These are phyloP conservation scores for Cryptococcus wingfieldii DNA, from an alignment of 1,284 basidiomycete species.

Conservation along the genomic window DNA sequence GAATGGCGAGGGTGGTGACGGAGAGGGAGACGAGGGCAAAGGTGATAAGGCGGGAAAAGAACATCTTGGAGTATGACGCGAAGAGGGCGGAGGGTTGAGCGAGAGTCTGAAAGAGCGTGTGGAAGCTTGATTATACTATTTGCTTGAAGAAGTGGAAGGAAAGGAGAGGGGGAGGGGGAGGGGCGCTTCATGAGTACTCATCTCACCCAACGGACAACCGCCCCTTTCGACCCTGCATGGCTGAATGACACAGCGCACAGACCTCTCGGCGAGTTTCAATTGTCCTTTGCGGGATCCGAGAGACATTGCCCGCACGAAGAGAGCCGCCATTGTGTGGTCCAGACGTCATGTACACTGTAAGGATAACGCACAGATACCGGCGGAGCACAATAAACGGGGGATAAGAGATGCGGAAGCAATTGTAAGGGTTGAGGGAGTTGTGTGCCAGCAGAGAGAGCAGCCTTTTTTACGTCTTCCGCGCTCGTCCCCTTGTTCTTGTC, in stretches of 20 bases:
- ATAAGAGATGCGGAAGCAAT: too few species aligned
- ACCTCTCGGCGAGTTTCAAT: too few species aligned
- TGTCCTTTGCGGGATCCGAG: too few species aligned
- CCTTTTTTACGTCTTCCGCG: too few species aligned
- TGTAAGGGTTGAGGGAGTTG: too few species aligned
- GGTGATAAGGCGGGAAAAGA: background rate
- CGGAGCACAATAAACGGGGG: too few species aligned
- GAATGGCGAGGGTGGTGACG: constrained; percentile 2
- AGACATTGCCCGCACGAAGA: too few species aligned
- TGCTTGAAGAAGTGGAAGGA: background rate
- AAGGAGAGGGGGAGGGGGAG: background rate
- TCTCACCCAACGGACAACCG: background rate
- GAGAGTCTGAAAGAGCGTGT: background rate
- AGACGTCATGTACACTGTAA: too few species aligned
- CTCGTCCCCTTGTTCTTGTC: too few species aligned
- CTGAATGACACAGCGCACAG: background rate
- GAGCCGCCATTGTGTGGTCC: too few species aligned
- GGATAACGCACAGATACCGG: too few species aligned
- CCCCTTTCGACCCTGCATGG: background rate
- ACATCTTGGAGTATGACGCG: background rate
- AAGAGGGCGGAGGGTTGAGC: background rate
- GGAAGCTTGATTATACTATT: background rate
- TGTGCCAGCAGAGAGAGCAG: too few species aligned
- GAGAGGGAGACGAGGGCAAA: constrained; percentile 1
- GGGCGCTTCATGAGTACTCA: background rate